Conservation (phyloP, 306 rosid genomes). For the Albizia julibrissin region DNA sequence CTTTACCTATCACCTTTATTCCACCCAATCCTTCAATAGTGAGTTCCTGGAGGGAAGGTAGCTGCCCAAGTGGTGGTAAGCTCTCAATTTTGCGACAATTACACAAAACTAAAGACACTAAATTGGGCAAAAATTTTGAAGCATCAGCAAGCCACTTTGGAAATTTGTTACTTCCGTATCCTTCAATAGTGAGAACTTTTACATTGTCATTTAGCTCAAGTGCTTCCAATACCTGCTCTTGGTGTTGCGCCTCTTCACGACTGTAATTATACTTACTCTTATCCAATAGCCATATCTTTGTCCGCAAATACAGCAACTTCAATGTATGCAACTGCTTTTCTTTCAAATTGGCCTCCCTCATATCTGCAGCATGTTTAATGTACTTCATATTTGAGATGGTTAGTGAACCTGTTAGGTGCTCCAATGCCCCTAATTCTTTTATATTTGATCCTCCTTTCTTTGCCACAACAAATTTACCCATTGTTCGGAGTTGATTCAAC, state of each 20-base stretch:
- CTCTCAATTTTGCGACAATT: not conserved
- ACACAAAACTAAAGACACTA: not conserved
- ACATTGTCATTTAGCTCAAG: not conserved
- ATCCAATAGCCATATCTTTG: too few relatives aligned
- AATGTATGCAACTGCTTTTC: slow-evolving; percentile 21
- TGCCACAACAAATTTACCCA: not conserved
- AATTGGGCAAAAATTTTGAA: not conserved
- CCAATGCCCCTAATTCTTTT: slow-evolving; percentile 7
- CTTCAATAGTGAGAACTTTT: not conserved
- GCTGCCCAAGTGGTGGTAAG: slow-evolving; percentile 26
- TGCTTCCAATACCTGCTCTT: not conserved
- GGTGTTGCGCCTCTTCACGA: not conserved
- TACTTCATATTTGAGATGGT: not conserved
- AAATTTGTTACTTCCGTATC: not conserved
- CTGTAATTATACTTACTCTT: too few relatives aligned
- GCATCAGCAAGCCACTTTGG: slow-evolving; percentile 13
- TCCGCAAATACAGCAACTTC: not conserved
- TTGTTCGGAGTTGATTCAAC: slow-evolving; percentile 1
- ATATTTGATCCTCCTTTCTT: not conserved
- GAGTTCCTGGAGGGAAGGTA: not conserved
- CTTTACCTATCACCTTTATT: not conserved
- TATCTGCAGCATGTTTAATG: not conserved
- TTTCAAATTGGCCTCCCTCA: not conserved
- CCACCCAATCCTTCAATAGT: not conserved
- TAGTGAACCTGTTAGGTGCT: slow-evolving; percentile 22